Evolutionary conservation across 2,329 filamentous ascomycete genomes (phyloP).

Genomic region (Pseudocercospora crystallina): DNA sequence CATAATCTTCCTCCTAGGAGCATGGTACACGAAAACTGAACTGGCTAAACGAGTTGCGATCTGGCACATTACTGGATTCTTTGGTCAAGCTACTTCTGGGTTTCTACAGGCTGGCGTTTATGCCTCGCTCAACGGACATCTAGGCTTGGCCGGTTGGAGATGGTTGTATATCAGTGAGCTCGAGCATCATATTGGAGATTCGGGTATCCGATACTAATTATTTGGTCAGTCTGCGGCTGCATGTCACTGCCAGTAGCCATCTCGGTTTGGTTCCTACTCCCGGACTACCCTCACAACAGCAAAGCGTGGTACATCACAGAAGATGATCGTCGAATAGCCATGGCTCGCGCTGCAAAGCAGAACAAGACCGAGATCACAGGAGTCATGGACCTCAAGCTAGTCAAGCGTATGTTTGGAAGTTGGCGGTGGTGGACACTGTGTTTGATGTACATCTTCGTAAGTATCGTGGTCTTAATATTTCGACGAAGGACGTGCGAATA

Average conservation of each 20-base stretch:
- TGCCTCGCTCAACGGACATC: slow-evolving; percentile 9
- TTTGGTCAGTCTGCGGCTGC: slow-evolving; percentile 8
- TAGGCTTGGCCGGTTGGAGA: slow-evolving; percentile 13
- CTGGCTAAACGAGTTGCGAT: slow-evolving; percentile 16
- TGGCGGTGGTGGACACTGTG: slow-evolving; percentile 12
- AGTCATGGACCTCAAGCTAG: slow-evolving; percentile 7
- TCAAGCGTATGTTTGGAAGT: slow-evolving; percentile 12
- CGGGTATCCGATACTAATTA: not conserved
- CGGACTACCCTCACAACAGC: slow-evolving; percentile 14
- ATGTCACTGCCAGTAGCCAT: slow-evolving; percentile 12
- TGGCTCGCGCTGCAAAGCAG: slow-evolving; percentile 7
- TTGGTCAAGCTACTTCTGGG: slow-evolving; percentile 7
- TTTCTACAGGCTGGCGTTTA: slow-evolving; percentile 18
- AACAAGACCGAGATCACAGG: slow-evolving; percentile 11
- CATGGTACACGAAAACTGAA: slow-evolving; percentile 19
- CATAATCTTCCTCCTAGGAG: slow-evolving; percentile 17
- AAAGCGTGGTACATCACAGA: slow-evolving; percentile 16
- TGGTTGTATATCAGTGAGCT: slow-evolving; percentile 17
- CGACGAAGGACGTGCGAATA: not conserved
- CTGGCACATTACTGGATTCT: slow-evolving; percentile 14
- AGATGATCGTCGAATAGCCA: slow-evolving; percentile 9
- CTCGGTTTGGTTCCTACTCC: slow-evolving; percentile 12
- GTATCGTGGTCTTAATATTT: not conserved
- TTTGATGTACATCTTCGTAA: slow-evolving; percentile 11
- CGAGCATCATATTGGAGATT: not conserved